Percentiles rank a stretch among this genome's conserved stretches.
phyloP scores from a whole-genome alignment of 176 grass and related monocot species.

The Elymus sibiricus region DNA sequence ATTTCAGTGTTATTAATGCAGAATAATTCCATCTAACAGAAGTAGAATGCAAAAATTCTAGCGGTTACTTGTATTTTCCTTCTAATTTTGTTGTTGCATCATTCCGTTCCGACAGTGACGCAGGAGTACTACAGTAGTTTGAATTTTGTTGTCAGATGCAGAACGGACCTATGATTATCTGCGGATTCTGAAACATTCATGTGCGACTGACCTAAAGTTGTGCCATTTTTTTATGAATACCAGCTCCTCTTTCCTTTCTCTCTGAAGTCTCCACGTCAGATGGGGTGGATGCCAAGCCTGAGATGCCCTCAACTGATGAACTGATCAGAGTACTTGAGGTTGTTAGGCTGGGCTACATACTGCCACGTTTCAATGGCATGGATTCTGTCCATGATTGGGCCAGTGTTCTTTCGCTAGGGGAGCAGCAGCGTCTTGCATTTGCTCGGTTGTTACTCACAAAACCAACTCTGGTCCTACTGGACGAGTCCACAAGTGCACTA shows the following conservation, averaged over 20 bases:
- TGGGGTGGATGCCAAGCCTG: slow-evolving; percentile 32
- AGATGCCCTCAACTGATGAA: slow-evolving; percentile 68
- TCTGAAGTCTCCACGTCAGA: slow-evolving; percentile 53
- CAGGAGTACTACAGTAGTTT: background rate
- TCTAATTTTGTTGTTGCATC: slow-evolving; percentile 3
- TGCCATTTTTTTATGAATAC: slow-evolving; percentile 18
- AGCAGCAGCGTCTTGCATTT: slow-evolving; percentile 96
- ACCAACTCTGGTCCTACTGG: slow-evolving; percentile 75
- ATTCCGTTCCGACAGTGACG: background rate
- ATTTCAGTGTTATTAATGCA: background rate
- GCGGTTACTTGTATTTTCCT: background rate
- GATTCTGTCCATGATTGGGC: slow-evolving; percentile 94
- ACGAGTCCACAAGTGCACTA: slow-evolving; percentile 93
- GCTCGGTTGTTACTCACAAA: slow-evolving; percentile 80
- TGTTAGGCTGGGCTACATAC: slow-evolving; percentile 76
- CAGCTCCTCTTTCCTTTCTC: slow-evolving; percentile 68
- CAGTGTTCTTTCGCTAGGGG: slow-evolving; percentile 95
- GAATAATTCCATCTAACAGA: background rate
- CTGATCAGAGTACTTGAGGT: slow-evolving; percentile 65
- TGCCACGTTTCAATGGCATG: slow-evolving; percentile 89
- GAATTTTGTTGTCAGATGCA: background rate
- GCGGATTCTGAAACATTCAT: background rate
- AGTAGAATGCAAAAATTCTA: background rate
- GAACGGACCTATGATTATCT: background rate
- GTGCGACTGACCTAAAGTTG: background rate